phyloP scores from a whole-genome alignment of 2,329 filamentous ascomycete genomes.

The Aquanectria penicillioides region DNA sequence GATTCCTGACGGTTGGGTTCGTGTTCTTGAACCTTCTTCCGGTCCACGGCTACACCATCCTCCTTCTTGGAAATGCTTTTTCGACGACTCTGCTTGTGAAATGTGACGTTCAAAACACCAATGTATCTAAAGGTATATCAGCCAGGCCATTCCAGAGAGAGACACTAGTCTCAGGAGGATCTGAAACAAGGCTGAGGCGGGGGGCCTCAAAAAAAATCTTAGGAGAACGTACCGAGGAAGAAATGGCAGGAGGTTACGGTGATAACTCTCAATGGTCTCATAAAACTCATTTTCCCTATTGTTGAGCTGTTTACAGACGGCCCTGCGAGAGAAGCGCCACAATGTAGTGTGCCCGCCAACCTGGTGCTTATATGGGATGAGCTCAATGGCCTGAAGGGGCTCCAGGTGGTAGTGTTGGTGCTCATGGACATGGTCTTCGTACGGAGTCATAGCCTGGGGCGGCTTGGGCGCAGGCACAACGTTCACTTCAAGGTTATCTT shows the following conservation, averaged over 20 bases:
- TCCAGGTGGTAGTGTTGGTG: conserved; percentile 61
- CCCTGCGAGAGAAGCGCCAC: conserved; percentile 93
- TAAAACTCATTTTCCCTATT: conserved; percentile 99
- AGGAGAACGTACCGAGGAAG: conserved; percentile 76
- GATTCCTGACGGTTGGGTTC: conserved; percentile 30
- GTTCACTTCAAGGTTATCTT: conserved; percentile 55
- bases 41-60: conserved; percentile 50
- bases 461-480: conserved; percentile 42
- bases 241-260: conserved; percentile 90
- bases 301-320: conserved; percentile 97
- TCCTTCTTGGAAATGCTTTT: conserved; percentile 66
- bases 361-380: conserved; percentile 97
- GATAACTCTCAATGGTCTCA: conserved; percentile 90
- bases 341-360: conserved; percentile 96
- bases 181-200: conserved; percentile 3
- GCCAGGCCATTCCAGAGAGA: background rate
- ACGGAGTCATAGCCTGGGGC: conserved; percentile 52
- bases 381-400: conserved; percentile 89
- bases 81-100: conserved; percentile 82
- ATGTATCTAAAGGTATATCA: conserved; percentile 75
- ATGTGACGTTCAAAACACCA: conserved; percentile 95
- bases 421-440: conserved; percentile 62
- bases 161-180: background rate
- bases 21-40: conserved; percentile 48
- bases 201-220: background rate